These are phyloP conservation scores for Kodamaea ohmeri DNA, from an alignment of 1,139 yeast species.

Conservation along the genomic window DNA sequence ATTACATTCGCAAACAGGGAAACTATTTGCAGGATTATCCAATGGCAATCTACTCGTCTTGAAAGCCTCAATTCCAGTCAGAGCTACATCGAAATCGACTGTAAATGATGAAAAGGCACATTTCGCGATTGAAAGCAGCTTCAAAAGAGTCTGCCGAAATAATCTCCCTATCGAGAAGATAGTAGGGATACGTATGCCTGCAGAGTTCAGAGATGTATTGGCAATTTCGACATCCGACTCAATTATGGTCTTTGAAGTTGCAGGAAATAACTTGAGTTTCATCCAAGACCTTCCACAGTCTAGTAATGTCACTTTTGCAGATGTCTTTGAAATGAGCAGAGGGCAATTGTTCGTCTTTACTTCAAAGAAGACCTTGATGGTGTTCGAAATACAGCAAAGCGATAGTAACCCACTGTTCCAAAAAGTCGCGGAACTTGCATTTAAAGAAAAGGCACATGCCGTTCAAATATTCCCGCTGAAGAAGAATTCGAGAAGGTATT, in stretches of 20 bases:
- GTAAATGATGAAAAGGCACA: constrained; percentile 11
- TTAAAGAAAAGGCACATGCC: constrained; percentile 33
- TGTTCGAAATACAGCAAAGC: constrained; percentile 26
- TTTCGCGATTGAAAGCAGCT: constrained; percentile 21
- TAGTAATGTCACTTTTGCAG: constrained; percentile 3
- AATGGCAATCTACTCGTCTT: constrained; percentile 37
- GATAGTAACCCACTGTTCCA: constrained; percentile 32
- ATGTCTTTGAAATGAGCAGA: constrained; percentile 16
- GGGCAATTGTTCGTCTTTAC: constrained; percentile 29
- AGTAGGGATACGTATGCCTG: constrained; percentile 18
- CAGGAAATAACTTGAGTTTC: constrained; percentile 35
- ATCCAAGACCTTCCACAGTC: constrained; percentile 32
- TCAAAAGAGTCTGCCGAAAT: constrained; percentile 25
- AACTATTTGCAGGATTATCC: constrained; percentile 33
- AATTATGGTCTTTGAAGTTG: constrained; percentile 33
- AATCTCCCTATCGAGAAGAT: constrained; percentile 22
- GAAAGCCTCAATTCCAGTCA: constrained; percentile 6
- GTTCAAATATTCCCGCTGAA: constrained; percentile 16
- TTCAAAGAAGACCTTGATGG: constrained; percentile 29
- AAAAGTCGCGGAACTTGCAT: constrained; percentile 23
- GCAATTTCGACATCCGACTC: constrained; percentile 27
- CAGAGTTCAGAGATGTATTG: constrained; percentile 25
- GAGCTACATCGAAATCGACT: constrained; percentile 2
- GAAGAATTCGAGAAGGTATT: constrained; percentile 10
- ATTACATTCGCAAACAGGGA: constrained; percentile 22